Evolutionary conservation across 2,329 filamentous ascomycete genomes (phyloP).

Genomic region (Endoconidiophora polonica): DNA sequence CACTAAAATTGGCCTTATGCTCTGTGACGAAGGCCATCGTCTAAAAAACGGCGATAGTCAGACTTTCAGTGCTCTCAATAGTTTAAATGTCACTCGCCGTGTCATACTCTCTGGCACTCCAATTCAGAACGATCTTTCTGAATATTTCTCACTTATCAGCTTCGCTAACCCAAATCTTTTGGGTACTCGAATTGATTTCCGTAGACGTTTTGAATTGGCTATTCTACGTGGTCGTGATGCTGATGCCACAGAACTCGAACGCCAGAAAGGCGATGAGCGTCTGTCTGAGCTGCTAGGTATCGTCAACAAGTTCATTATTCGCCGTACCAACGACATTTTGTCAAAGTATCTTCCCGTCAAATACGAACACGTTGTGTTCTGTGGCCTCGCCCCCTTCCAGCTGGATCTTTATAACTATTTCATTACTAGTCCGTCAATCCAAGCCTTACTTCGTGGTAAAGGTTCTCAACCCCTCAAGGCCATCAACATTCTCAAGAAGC

Average conservation of each 20-base stretch:
- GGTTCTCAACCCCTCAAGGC: constrained; percentile 92
- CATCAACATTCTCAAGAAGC: constrained; percentile 91
- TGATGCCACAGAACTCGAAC: constrained; percentile 66
- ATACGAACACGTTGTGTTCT: constrained; percentile 98
- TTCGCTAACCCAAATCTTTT: constrained; percentile 91
- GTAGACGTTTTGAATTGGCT: constrained; percentile 83
- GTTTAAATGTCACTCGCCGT: constrained; percentile 72
- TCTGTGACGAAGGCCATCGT: constrained; percentile 93
- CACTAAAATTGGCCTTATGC: constrained; percentile 76
- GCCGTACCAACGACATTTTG: constrained; percentile 90
- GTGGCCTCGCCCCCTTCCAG: constrained; percentile 85
- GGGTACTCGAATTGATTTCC: constrained; percentile 76
- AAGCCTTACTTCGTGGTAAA: constrained; percentile 78
- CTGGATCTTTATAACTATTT: constrained; percentile 92
- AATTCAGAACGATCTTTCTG: constrained; percentile 95
- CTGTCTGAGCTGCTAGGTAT: constrained; percentile 63
- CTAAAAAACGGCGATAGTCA: constrained; percentile 94
- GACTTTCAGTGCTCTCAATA: constrained; percentile 83
- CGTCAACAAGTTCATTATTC: constrained; percentile 98
- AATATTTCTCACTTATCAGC: constrained; percentile 90
- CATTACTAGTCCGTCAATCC: constrained; percentile 87
- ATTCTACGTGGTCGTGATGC: constrained; percentile 87
- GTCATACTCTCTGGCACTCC: constrained; percentile 95
- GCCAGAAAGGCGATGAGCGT: constrained; percentile 67
- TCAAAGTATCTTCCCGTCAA: constrained; percentile 97